Evolutionary conservation across 148 eudicot species (phyloP), one percentile per base, ranked within the genome.

Genomic region (Cornus suecica): DNA sequence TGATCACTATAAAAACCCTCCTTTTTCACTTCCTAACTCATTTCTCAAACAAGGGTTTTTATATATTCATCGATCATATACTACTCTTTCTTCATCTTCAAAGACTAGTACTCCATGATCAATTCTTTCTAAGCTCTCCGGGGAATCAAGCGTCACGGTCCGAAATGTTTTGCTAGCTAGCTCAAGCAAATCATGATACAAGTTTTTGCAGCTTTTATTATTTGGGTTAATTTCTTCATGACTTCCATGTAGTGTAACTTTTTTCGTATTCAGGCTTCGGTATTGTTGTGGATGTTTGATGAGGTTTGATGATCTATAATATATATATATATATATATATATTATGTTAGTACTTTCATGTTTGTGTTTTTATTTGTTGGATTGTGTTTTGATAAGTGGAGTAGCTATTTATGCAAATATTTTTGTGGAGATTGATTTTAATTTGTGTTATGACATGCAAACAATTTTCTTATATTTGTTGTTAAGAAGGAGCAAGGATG

Each of bases 91-190:
- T 2, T 48, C 22, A 7, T 69, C 58, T 45, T 30, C 24, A 31
- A 66, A 66, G 42, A 28, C 56, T n/a, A n/a, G n/a, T n/a, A n/a
- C n/a, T 45, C 18, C 54, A 0, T 1, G 8, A 27, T 11, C 27
- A 24, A 27, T 18, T 69, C 26, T 30, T 51, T 22, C 14, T 25
- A 15, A 51, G 24, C 34, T 51, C 60, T 65, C 31, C 11, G 77
- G 77, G 77, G 77, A 75, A 75, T 75, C 77, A 75, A 75, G 77
- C 77, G 51, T 75, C 48, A 27, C 71, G 77, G 77, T 75, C 77
- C 77, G 77, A 75, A 75, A 61, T 52, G 56, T 42, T 75, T 75
- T 75, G 77, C 77, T 52, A 75, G 77, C 77, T 52, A 75, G 70
- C 28, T 48, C 77, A 73, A 30, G 71, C 77, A 75, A 74, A 65